Evolutionary conservation across 2,329 filamentous ascomycete genomes (phyloP), one percentile per base, ranked within the genome.

Genomic region (Pyricularia grisea): DNA sequence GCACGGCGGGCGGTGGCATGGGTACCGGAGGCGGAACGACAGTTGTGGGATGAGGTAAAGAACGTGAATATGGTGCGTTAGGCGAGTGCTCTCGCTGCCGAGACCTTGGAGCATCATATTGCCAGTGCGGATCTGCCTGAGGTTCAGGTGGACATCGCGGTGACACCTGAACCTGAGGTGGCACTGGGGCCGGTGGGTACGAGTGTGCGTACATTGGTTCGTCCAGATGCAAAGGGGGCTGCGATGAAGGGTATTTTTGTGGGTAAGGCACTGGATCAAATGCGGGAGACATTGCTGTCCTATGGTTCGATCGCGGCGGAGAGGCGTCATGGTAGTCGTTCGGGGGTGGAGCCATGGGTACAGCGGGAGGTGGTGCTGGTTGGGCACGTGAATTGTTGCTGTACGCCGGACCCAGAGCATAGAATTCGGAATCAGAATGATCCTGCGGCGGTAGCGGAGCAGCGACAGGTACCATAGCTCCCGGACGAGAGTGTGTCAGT

Each of bases 1-100:
- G 67, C 25, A 72, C 72, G n/a, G 73, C 72, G 3, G 73, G 71
- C 17, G 71, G 61, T 5, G 65, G 67, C 60, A 68, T 68, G 11
- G 66, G 66, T 33, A 28, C 66, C 55, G 50, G 66, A 31, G 67
- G 42, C 60, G 60, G 67, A 60, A 60, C 58, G 30, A 20, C 31
- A 9, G 61, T 66, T 14, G 65, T 28, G 3, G 66, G 66, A 31
- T 66, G 27, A 14, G 64, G 64, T 4, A 61, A 28, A 42, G 36
- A 67, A 10, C 50, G 65, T n/a, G 65, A 58, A 55, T 50, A 67
- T 0, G 65, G 4, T 36, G 12, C 36, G 11, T 4, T 3, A 28
- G 65, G 36, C 20, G 65, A 67, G 17, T 67, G 65, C 7, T 58
- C 33, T n/a, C 58, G 58, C 20, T 55, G 42, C 14, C 58, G 58